Conservation (phyloP, 106 monocot genomes). For the Xerophyta viscosa region DNA sequence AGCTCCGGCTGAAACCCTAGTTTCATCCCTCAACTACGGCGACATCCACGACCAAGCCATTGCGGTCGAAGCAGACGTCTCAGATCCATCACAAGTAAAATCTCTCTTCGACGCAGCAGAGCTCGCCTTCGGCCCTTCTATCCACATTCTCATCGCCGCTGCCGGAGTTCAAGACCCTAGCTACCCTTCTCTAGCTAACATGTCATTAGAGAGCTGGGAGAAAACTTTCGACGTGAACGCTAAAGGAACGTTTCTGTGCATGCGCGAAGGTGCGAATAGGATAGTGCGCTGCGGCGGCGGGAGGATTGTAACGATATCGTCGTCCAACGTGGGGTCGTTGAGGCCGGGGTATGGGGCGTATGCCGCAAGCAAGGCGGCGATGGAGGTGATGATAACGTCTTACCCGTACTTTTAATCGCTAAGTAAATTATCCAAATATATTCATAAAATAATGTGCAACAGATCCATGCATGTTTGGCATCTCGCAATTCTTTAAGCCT, state of each 20-base stretch:
- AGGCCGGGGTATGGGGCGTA: slow-evolving; percentile 42
- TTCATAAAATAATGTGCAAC: no score
- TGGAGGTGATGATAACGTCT: no score
- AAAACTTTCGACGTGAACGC: slow-evolving; percentile 36
- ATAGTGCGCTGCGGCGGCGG: slow-evolving; percentile 40
- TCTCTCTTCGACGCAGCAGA: slow-evolving; percentile 1
- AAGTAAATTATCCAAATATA: no score
- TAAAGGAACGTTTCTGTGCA: slow-evolving; percentile 47
- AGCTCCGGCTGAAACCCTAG: slow-evolving; percentile 36
- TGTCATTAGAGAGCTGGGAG: slow-evolving; percentile 25
- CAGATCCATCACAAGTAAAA: neutral
- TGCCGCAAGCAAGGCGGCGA: slow-evolving; percentile 14
- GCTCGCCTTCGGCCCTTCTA: neutral
- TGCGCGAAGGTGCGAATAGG: slow-evolving; percentile 29
- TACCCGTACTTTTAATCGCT: no score
- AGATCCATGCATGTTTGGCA: no score
- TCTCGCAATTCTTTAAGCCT: no score
- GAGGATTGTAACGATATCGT: slow-evolving; percentile 32
- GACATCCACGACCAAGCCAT: neutral
- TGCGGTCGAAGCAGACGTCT: neutral
- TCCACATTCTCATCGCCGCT: neutral
- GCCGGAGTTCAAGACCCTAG: neutral
- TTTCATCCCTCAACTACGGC: slow-evolving; percentile 13
- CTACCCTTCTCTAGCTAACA: slow-evolving; percentile 1
- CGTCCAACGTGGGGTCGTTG: slow-evolving; percentile 22